Conservation (phyloP, 2,329 filamentous ascomycete species). For the Epichloe baconii region DNA sequence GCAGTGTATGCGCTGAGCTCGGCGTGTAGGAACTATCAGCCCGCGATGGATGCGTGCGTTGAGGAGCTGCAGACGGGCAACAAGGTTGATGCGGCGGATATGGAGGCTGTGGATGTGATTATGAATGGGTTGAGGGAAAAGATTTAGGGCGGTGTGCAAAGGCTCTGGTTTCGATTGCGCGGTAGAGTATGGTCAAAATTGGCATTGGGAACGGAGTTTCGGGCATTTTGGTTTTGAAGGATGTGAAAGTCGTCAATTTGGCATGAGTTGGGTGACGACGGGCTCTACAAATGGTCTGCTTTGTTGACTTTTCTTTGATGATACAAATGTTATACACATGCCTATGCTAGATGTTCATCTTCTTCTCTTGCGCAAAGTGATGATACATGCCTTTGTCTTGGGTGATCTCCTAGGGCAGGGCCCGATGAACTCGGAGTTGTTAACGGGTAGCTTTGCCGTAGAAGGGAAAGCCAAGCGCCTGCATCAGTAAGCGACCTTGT, state of each 20-base stretch:
- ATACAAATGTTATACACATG: constrained; percentile 24
- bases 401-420: too few relatives aligned
- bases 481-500: constrained; percentile 61
- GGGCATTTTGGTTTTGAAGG: constrained; percentile 7
- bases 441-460: constrained; percentile 52
- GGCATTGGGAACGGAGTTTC: constrained; percentile 25
- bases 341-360: constrained; percentile 1
- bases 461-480: constrained; percentile 49
- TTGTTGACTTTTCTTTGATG: constrained; percentile 10
- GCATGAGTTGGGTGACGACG: background rate
- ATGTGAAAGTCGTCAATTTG: background rate
- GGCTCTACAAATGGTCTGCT: background rate
- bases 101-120: constrained; percentile 71
- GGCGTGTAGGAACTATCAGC: constrained; percentile 78
- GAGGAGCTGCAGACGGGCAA: constrained; percentile 44
- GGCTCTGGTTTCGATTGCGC: too few relatives aligned
- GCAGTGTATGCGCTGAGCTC: constrained; percentile 82
- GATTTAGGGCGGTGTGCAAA: constrained; percentile 19
- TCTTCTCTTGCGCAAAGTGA: background rate
- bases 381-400: background rate
- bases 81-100: constrained; percentile 69
- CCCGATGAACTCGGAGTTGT: background rate
- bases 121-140: constrained; percentile 54
- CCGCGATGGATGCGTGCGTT: constrained; percentile 57
- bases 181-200: background rate